Percentiles rank a stretch among this genome's conserved stretches.
Conservation (phyloP, 768 basidiomycete species). For the Tylopilus felleus region DNA sequence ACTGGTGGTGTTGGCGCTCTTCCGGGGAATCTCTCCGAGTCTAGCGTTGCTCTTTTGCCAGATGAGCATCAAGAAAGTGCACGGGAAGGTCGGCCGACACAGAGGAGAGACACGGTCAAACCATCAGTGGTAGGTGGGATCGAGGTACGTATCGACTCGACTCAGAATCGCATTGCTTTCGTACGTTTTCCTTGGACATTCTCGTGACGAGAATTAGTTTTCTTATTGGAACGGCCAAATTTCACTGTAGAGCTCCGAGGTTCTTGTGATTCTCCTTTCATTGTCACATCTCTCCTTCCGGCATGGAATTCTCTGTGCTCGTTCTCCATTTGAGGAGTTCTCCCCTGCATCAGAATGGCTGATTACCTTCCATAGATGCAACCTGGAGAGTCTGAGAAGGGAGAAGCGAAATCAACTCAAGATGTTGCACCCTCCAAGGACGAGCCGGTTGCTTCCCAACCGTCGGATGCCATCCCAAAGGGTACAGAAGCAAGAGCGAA, state of each 20-base stretch:
- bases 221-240: neutral
- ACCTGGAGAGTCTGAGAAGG: neutral
- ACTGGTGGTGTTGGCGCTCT: slow-evolving; percentile 46
- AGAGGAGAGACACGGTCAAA: slow-evolving; percentile 20
- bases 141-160: slow-evolving; percentile 12
- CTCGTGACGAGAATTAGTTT: neutral
- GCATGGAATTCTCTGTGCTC: neutral
- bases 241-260: neutral
- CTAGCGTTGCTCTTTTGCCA: slow-evolving; percentile 46
- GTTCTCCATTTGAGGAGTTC: neutral
- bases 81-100: neutral
- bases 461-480: neutral
- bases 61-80: slow-evolving; percentile 37
- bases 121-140: neutral
- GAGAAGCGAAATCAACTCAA: neutral
- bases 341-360: neutral
- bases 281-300: too few relatives aligned
- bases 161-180: neutral
- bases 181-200: neutral
- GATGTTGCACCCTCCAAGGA: neutral
- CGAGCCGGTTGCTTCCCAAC: neutral
- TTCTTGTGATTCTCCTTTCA: too few relatives aligned
- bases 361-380: slow-evolving; percentile 7
- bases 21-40: slow-evolving; percentile 44
- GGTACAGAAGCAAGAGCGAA: neutral